A percentile compares a stretch with the other conserved stretches of the same genome.
Evolutionary conservation across 495 filamentous ascomycete species (phyloP).

Genomic region (Aspergillus avenaceus): DNA sequence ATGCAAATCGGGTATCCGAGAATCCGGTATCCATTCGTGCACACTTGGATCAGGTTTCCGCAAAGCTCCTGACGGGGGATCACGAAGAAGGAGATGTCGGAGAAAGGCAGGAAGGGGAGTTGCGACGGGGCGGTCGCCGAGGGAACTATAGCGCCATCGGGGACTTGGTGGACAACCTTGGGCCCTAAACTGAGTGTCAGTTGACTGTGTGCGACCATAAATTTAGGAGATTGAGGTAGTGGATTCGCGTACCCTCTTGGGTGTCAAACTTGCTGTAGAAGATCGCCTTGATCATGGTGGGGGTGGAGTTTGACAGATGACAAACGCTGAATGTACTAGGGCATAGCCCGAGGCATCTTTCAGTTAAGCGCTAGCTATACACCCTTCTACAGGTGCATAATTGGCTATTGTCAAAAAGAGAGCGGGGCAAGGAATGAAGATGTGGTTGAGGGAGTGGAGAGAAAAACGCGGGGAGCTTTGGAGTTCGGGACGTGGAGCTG

Average conservation of each 20-base stretch:
- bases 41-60: conserved; percentile 73
- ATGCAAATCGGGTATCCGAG: conserved; percentile 89
- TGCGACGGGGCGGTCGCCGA: conserved; percentile 45
- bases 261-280: conserved; percentile 95
- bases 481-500: not conserved
- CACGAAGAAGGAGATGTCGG: conserved; percentile 78
- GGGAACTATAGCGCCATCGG: conserved; percentile 66
- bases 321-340: not conserved
- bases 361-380: too few relatives aligned
- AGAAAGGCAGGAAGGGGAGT: conserved; percentile 74
- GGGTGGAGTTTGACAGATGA: not conserved
- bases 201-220: conserved; percentile 6
- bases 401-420: not conserved
- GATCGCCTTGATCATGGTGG: conserved; percentile 77
- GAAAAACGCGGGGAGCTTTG: not conserved
- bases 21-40: conserved; percentile 71
- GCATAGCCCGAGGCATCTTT: too few relatives aligned
- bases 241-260: conserved; percentile 61
- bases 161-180: conserved; percentile 56
- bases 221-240: not conserved
- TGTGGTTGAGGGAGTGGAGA: not conserved
- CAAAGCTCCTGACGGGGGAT: conserved; percentile 91
- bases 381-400: not conserved
- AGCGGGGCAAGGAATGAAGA: too few relatives aligned
- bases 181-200: conserved; percentile 55